phyloP scores from a whole-genome alignment of 306 rosid genomes.

The Morella rubra region DNA sequence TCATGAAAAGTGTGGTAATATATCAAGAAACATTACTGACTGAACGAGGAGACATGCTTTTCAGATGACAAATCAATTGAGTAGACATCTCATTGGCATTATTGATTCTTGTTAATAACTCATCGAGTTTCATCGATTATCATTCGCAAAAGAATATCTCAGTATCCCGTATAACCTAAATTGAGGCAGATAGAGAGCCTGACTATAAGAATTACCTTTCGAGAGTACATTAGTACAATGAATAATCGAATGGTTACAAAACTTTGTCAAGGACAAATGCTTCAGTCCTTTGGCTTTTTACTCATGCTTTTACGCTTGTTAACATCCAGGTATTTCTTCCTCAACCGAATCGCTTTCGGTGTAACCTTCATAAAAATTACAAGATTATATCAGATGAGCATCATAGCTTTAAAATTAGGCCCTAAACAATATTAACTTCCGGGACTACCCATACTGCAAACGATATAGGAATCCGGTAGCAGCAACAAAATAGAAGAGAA shows the following conservation, averaged over 20 bases:
- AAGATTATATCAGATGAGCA: conserved; percentile 5
- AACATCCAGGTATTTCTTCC: conserved; percentile 89
- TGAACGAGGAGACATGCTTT: background rate
- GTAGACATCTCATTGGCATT: conserved; percentile 25
- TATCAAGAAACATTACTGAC: too few relatives aligned
- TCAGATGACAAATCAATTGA: conserved; percentile 16
- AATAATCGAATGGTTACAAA: conserved; percentile 25
- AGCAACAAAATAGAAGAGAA: background rate
- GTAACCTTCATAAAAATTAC: conserved; percentile 60
- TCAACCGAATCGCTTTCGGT: conserved; percentile 78
- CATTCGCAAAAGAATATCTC: conserved; percentile 31
- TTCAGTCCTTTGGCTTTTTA: conserved; percentile 66
- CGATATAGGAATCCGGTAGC: background rate
- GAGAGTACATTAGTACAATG: conserved; percentile 5
- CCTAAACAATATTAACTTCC: background rate
- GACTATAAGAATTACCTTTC: conserved; percentile 18
- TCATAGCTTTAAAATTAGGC: background rate
- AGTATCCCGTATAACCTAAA: conserved; percentile 23
- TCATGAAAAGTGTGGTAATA: too few relatives aligned
- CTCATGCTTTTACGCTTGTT: conserved; percentile 92
- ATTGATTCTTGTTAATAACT: conserved; percentile 29
- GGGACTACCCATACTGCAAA: background rate
- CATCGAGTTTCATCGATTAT: conserved; percentile 20
- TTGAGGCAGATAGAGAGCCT: conserved; percentile 30
- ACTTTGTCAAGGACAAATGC: conserved; percentile 27